A percentile compares a stretch with the other conserved stretches of the same genome.
These are phyloP conservation scores for Phytopythium helicoides DNA, from an alignment of 352 stramenopile species.

Conservation along the genomic window DNA sequence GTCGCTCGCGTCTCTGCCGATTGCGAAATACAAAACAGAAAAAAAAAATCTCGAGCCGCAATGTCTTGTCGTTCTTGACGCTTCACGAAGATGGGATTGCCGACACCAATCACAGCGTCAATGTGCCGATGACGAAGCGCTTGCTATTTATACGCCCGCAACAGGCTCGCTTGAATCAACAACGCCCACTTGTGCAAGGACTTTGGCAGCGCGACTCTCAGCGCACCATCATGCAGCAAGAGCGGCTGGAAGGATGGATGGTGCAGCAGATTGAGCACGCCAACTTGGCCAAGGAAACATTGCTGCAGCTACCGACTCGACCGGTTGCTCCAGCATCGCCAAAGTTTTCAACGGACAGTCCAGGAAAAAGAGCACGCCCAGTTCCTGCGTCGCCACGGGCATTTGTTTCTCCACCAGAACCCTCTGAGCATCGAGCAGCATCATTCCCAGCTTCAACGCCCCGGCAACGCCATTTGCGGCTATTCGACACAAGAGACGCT, in stretches of 20 bases:
- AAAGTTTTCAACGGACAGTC: conserved; percentile 2
- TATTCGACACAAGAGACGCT: not conserved
- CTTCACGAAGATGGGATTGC: too few species aligned
- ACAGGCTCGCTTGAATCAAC: too few species aligned
- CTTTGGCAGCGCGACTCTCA: not conserved
- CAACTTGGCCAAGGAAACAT: conserved; percentile 59
- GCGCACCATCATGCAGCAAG: conserved; percentile 48
- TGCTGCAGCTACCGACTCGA: conserved; percentile 50
- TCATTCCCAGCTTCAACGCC: not conserved
- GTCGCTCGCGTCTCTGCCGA: not conserved
- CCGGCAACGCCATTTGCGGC: conserved; percentile 3
- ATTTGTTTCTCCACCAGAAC: not conserved
- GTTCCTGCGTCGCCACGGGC: not conserved
- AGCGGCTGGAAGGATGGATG: conserved; percentile 76
- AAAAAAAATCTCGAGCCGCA: too few species aligned
- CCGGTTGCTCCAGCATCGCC: not conserved
- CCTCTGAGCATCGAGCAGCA: not conserved
- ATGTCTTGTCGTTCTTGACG: too few species aligned
- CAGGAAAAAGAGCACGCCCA: not conserved
- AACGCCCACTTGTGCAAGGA: too few species aligned
- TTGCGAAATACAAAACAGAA: too few species aligned
- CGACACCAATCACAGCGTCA: too few species aligned
- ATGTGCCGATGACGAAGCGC: too few species aligned
- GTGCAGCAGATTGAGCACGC: conserved; percentile 68
- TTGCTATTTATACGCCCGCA: too few species aligned